Conservation (phyloP, 2,329 filamentous ascomycete genomes). For the Monosporascus ibericus region DNA sequence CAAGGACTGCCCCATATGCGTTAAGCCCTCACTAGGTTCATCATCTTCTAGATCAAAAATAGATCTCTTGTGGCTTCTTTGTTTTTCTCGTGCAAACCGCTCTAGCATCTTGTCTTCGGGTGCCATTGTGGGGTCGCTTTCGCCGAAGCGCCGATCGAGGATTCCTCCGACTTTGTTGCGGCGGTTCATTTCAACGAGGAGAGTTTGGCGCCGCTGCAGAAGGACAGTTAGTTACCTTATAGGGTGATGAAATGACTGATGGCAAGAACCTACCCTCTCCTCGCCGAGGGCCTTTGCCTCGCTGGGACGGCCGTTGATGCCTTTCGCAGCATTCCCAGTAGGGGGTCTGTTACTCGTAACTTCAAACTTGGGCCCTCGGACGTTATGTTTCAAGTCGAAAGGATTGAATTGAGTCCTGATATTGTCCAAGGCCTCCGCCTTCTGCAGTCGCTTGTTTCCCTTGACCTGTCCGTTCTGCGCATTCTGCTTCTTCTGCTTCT, state of each 20-base stretch:
- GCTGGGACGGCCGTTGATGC: constrained; percentile 68
- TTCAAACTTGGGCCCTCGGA: constrained; percentile 76
- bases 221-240: constrained; percentile 7
- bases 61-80: constrained; percentile 69
- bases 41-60: constrained; percentile 90
- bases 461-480: constrained; percentile 60
- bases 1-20: constrained; percentile 75
- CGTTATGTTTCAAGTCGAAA: constrained; percentile 83
- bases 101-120: constrained; percentile 89
- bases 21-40: constrained; percentile 59
- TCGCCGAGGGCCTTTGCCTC: constrained; percentile 82
- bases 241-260: background rate
- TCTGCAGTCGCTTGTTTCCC: constrained; percentile 67
- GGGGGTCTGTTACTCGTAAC: constrained; percentile 63
- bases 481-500: constrained; percentile 81
- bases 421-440: constrained; percentile 69
- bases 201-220: constrained; percentile 64
- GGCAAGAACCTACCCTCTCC: constrained; percentile 56
- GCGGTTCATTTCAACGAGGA: constrained; percentile 83
- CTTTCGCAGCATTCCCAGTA: constrained; percentile 45
- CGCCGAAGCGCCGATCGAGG: constrained; percentile 87
- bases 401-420: constrained; percentile 98
- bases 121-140: constrained; percentile 90
- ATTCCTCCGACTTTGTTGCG: constrained; percentile 90
- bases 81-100: constrained; percentile 83